phyloP scores from a whole-genome alignment of 208 protist genomes.

The Strigomonas culicis region DNA sequence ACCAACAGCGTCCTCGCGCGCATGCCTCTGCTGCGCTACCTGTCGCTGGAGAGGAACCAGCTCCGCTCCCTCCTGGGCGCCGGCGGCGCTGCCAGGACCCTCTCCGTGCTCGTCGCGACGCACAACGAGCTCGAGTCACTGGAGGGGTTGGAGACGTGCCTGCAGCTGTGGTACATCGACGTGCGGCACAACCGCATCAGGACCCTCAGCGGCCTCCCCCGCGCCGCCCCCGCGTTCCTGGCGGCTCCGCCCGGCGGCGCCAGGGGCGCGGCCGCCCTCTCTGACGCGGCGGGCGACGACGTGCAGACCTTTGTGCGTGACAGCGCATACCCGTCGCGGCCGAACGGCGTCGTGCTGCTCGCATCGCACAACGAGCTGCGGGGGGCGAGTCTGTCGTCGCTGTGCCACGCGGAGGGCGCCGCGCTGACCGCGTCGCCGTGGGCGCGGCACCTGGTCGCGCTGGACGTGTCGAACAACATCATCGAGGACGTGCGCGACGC shows the following conservation, averaged over 20 bases:
- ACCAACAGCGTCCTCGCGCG: slow-evolving; percentile 14
- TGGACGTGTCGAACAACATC: slow-evolving; percentile 34
- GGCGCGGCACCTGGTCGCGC: slow-evolving; percentile 14
- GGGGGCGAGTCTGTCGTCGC: slow-evolving; percentile 5
- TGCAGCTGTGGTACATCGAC: slow-evolving; percentile 24
- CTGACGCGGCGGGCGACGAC: background rate
- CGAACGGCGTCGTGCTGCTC: slow-evolving; percentile 13
- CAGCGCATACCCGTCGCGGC: background rate
- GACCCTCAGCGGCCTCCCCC: slow-evolving; percentile 23
- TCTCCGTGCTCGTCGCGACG: slow-evolving; percentile 28
- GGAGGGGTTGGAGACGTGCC: slow-evolving; percentile 24
- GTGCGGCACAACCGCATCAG: slow-evolving; percentile 27
- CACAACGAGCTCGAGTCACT: slow-evolving; percentile 27
- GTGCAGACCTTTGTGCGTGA: background rate
- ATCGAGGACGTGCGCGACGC: slow-evolving; percentile 19
- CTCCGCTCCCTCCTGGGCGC: slow-evolving; percentile 22
- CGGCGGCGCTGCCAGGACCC: slow-evolving; percentile 16
- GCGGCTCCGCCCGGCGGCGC: background rate
- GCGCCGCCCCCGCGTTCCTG: too few species aligned
- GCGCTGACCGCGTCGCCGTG: slow-evolving; percentile 14
- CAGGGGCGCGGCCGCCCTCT: background rate
- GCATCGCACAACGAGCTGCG: slow-evolving; percentile 14
- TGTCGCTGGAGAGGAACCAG: slow-evolving; percentile 23
- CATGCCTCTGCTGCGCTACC: slow-evolving; percentile 14
- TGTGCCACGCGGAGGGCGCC: slow-evolving; percentile 7